Evolutionary conservation across 2,329 filamentous ascomycete species (phyloP), one percentile per base, ranked within the genome.

Genomic region (Phoma herbarum): DNA sequence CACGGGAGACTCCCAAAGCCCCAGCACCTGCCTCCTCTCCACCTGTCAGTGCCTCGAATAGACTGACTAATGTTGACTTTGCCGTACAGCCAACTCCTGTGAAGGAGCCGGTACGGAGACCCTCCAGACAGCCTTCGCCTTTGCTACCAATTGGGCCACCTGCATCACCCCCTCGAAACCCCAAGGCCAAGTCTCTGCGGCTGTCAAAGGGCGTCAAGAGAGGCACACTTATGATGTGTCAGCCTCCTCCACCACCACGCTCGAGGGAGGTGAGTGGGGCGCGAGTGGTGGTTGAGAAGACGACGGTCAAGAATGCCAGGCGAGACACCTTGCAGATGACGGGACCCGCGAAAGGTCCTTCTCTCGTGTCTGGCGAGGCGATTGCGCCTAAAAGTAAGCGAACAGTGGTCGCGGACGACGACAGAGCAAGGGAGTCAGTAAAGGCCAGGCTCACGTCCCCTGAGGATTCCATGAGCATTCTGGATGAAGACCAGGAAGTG

Each of bases 221-320:
- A 57, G 79, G 77, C 33, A 80, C 74, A 56, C 65, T 83, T 12
- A 61, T 82, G 2, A 61, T 82, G 0, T 82, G 79, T 53, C 78
- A 81, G 52, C 66, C 75, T n/a, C 63, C 75, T 18, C 65, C 75
- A 22, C 64, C 68, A n/a, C 61, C 51, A 25, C 50, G 26, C 2
- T 37, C 53, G 16, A 60, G 42, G 25, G 50, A 44, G 39, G 45
- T 51, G 1, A 59, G 53, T 33, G 60, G 57, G 35, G 22, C 43
- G 8, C 63, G 26, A 46, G 16, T 11, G 18, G 37, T 39, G 18
- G 18, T 22, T 12, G 37, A 22, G 7, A 11, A 22, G 8, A 35
- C 16, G 31, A 35, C 16, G n/a, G 31, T 16, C 16, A 16, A 35
- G 31, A 16, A 35, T 14, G 31, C 31, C 31, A 35, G 31, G 16